These are phyloP conservation scores for Microstegium vimineum DNA, from an alignment of 176 grass and related monocot genomes.

Conservation along the genomic window DNA sequence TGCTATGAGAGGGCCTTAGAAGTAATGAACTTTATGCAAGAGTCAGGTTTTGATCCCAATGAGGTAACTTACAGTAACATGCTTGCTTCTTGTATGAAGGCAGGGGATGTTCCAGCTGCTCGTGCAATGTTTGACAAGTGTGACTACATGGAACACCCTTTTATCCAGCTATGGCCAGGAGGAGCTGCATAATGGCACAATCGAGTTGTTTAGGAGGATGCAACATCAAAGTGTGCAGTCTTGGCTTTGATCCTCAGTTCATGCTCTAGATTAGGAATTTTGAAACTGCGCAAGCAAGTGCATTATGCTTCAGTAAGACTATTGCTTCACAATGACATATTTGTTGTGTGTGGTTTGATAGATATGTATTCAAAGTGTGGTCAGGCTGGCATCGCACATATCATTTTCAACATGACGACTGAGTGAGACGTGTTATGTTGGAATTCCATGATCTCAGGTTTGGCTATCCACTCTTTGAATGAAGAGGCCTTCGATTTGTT, in stretches of 20 bases:
- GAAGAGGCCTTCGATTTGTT: constrained; percentile 68
- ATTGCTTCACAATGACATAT: constrained; percentile 58
- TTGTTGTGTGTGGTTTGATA: constrained; percentile 72
- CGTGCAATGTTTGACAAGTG: constrained; percentile 63
- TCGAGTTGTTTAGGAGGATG: constrained; percentile 73
- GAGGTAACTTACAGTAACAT: constrained; percentile 83
- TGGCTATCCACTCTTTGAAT: constrained; percentile 62
- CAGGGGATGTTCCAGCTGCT: constrained; percentile 51
- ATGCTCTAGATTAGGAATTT: constrained; percentile 53
- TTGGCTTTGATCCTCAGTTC: constrained; percentile 74
- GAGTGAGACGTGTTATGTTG: constrained; percentile 79
- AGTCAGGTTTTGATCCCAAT: constrained; percentile 63
- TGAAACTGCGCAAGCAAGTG: constrained; percentile 55
- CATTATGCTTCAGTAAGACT: constrained; percentile 72
- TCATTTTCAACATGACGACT: constrained; percentile 55
- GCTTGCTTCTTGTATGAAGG: constrained; percentile 59
- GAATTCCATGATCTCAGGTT: constrained; percentile 85
- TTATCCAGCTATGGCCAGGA: constrained; percentile 76
- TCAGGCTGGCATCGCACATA: constrained; percentile 42
- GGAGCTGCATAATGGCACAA: constrained; percentile 51
- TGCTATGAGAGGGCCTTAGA: constrained; percentile 39
- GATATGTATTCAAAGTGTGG: constrained; percentile 88
- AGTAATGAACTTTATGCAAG: constrained; percentile 59
- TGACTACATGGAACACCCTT: constrained; percentile 76
- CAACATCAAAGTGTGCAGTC: constrained; percentile 55